Evolutionary conservation across 768 basidiomycete genomes (phyloP).

Genomic region (Xanthoconium stramineum): DNA sequence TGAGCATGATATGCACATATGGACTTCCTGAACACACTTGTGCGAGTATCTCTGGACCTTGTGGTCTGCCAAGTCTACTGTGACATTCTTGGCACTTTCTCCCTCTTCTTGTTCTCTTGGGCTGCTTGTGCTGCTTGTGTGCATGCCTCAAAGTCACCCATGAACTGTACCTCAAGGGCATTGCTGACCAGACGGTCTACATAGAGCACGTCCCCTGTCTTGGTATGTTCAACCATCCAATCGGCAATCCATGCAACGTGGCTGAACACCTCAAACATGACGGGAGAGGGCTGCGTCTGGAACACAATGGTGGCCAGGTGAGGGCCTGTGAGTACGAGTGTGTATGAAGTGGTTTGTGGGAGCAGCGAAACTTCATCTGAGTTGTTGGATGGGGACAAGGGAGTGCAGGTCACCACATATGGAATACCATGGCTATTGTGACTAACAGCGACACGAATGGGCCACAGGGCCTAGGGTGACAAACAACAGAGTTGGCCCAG

Average conservation of each 20-base stretch:
- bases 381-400: too few relatives aligned
- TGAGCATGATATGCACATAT: background rate
- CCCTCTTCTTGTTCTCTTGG: slow-evolving; percentile 40
- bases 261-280: slow-evolving; percentile 95
- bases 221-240: slow-evolving; percentile 97
- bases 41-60: slow-evolving; percentile 82
- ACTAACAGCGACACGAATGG: too few relatives aligned
- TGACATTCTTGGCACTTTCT: slow-evolving; percentile 67
- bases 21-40: slow-evolving; percentile 52
- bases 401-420: too few relatives aligned
- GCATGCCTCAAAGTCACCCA: slow-evolving; percentile 87
- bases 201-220: slow-evolving; percentile 92
- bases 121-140: slow-evolving; percentile 55
- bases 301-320: too few relatives aligned
- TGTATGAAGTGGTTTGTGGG: too few relatives aligned
- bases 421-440: too few relatives aligned
- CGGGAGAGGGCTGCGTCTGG: slow-evolving; percentile 25
- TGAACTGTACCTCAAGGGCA: slow-evolving; percentile 86
- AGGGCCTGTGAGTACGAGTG: too few relatives aligned
- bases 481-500: too few relatives aligned
- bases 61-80: slow-evolving; percentile 71
- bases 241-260: slow-evolving; percentile 98
- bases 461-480: too few relatives aligned
- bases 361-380: too few relatives aligned
- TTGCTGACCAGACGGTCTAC: slow-evolving; percentile 95